Evolutionary conservation across 2,329 filamentous ascomycete species (phyloP), one percentile per base, ranked within the genome.

Genomic region (Diaporthe australafricana): DNA sequence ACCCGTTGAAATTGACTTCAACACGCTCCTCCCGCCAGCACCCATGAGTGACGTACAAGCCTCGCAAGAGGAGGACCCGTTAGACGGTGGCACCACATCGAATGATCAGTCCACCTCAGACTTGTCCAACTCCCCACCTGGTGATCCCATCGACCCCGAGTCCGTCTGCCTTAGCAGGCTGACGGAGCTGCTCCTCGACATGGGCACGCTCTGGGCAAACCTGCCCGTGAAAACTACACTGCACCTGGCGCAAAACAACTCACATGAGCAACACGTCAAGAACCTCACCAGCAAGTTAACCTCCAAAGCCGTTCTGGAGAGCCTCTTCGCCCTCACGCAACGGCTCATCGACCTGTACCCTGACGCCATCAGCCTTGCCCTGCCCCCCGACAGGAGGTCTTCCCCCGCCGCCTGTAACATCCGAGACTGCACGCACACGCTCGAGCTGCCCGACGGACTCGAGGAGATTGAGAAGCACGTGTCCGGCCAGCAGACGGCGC

Each of bases 301-400:
- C 25, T 60, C 78, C 7, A 77, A 77, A 30, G 69, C 60, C 4
- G 78, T 74, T 4, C 75, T 85, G 3, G 82, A 85, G 70, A 75
- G 77, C 20, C 73, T 84, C 16, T 80, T 84, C 30, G 75, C 74
- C 9, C 73, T 76, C 52, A 76, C 79, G 16, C 83, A 85, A 63
- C 75, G 78, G 12, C 76, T 85, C 20, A 74, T 78, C 53, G 77
- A 80, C 35, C 30, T 83, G 7, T 85, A 85, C 53, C 80, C 82
- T 1, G 71, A 75, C 9, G 75, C 78, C 11, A 73, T 81, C 7
- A 72, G 75, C 2, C 48, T 76, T 4, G 74, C 78, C 30, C 17
- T 71, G 20, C 74, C 76, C 16, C 56, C 72, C 12, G 72, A 65
- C 30, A 40, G 56, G 16, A 66, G 66, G 11, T 22, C 45, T 16